Evolutionary conservation across 1,139 yeast genomes (phyloP), one percentile per base, ranked within the genome.

Genomic region (Candida buenavistaensis): DNA sequence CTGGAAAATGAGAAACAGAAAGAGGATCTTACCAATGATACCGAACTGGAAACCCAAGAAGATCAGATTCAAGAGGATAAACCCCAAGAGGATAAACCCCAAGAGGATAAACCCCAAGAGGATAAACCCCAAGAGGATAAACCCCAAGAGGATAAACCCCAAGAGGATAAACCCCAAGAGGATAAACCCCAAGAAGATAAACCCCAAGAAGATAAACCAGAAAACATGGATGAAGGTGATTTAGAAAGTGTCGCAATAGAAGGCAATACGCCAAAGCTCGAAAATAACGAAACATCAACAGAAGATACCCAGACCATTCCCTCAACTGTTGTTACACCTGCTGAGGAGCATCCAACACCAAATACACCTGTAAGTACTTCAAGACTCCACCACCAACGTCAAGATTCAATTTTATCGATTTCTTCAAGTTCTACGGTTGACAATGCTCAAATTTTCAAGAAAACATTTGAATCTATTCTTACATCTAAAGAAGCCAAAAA

Each of bases 401-500:
- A 53, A 23, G 41, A 43, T 12, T 59, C 65, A 3, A 41, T 47
- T 3, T 33, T 47, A 9, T 59, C 66, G 1, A 40, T 54, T n/a
- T 35, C 44, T 10, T 48, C 58, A 3, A 48, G 37, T 33, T 63
- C 64, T 8, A 54, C 57, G 10, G 59, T 67, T 17, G 72, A 67
- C 36, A 68, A 68, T 40, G 44, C 57, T 14, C 62, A 56, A 29
- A 58, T 68, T n/a, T 69, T 69, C 55, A 60, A 56, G 34, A 66
- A 62, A 36, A 55, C 71, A 1, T 66, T 69, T 41, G 71, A 67
- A 35, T 26, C 41, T 13, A 66, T 69, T 28, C 46, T 62, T 24
- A 47, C 42, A 11, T 56, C 62, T 35, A 70, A 68, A 43, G 74
- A 68, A 34, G 66, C 65, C 14, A 69, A 67, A 44, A 69, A 69